Evolutionary conservation across 495 filamentous ascomycete genomes (phyloP).

Genomic region (Physcia stellaris): DNA sequence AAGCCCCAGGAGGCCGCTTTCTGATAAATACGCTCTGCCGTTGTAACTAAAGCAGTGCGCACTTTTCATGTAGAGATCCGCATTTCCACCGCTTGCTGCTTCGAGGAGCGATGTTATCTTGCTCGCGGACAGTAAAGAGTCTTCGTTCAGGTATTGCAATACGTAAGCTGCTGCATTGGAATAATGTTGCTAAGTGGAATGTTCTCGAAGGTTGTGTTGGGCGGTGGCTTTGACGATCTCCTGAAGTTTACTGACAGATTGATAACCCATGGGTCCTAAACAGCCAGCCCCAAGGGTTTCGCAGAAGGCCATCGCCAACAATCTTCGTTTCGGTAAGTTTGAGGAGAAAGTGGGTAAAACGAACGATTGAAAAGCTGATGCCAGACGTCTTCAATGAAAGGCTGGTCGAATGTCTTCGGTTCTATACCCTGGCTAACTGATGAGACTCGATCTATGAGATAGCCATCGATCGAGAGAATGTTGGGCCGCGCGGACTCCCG

Average conservation of each 20-base stretch:
- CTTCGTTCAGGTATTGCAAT: neutral
- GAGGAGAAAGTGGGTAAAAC: no score
- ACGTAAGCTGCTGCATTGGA: no score
- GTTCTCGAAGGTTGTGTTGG: no score
- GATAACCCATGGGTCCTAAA: no score
- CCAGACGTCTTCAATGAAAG: neutral
- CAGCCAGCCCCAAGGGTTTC: no score
- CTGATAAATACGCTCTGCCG: slow-evolving; percentile 2
- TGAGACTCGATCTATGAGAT: neutral
- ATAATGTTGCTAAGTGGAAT: no score
- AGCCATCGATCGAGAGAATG: neutral
- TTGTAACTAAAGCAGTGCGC: neutral
- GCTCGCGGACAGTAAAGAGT: neutral
- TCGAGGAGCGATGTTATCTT: neutral
- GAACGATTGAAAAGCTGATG: neutral
- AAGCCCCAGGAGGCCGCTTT: slow-evolving; percentile 13
- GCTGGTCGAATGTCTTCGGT: neutral
- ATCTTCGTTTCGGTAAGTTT: no score
- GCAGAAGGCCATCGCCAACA: no score
- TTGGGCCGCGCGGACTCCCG: neutral
- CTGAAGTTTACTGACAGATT: no score
- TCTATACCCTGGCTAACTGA: neutral
- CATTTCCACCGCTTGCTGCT: neutral
- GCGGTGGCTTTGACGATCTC: no score
- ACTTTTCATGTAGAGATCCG: neutral